A percentile compares a stretch with the other conserved stretches of the same genome.
Conservation (phyloP, 2,329 filamentous ascomycete species). For the Colletotrichum shisoi region DNA sequence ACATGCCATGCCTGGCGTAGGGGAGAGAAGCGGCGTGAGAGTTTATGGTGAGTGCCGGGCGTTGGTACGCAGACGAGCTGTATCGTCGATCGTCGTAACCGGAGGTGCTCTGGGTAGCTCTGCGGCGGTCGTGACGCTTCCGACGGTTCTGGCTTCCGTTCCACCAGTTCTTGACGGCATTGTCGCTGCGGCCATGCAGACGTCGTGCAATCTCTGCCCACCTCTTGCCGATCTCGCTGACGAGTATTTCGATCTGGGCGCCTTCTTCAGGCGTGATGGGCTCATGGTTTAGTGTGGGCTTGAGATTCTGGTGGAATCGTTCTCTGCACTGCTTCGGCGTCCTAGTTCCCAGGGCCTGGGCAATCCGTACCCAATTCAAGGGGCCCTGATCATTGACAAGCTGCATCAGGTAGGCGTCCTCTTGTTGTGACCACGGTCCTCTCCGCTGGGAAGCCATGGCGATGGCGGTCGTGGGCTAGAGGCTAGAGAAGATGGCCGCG, state of each 20-base stretch:
- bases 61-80: constrained; percentile 19
- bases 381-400: constrained; percentile 76
- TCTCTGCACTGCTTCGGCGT: constrained; percentile 96
- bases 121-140: constrained; percentile 59
- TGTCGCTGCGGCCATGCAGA: constrained; percentile 86
- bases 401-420: constrained; percentile 74
- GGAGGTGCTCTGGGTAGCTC: constrained; percentile 42
- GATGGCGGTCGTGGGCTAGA: background rate
- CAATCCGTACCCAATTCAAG: constrained; percentile 90
- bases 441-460: constrained; percentile 52
- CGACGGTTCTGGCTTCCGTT: constrained; percentile 90
- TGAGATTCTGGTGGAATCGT: constrained; percentile 92
- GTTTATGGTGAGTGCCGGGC: constrained; percentile 46
- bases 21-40: constrained; percentile 39
- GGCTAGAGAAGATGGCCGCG: background rate
- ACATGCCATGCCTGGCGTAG: constrained; percentile 33
- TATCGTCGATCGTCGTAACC: constrained; percentile 40
- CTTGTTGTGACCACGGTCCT: constrained; percentile 83
- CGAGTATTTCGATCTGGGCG: constrained; percentile 76
- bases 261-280: constrained; percentile 78
- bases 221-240: constrained; percentile 79
- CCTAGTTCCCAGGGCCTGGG: constrained; percentile 75
- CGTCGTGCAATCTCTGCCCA: constrained; percentile 93
- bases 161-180: constrained; percentile 98
- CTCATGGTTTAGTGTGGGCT: constrained; percentile 74